Evolutionary conservation across 78 protist species (phyloP).

Genomic region (Isochrysis galbana): DNA sequence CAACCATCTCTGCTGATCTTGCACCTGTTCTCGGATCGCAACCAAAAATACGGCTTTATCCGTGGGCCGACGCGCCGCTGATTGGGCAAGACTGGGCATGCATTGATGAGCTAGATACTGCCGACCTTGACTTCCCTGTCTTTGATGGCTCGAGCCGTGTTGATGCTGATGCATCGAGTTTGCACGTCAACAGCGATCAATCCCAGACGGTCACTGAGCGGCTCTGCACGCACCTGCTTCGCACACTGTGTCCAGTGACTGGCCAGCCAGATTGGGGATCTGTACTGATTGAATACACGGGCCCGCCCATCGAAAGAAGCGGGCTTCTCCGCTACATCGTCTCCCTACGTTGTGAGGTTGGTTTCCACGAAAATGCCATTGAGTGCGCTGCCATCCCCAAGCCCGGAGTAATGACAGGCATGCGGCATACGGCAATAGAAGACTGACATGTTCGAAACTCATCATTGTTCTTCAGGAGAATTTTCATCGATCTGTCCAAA

Average conservation of each 20-base stretch:
- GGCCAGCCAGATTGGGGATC: slow-evolving; percentile 19
- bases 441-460: no score
- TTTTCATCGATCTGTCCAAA: not conserved
- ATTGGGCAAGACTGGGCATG: not conserved
- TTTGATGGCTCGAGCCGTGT: no score
- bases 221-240: not conserved
- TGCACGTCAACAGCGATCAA: no score
- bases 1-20: not conserved
- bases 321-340: not conserved
- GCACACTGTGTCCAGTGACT: slow-evolving; percentile 5
- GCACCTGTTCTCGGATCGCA: no score
- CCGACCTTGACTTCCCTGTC: no score
- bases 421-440: no score
- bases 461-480: no score
- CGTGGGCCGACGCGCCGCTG: not conserved
- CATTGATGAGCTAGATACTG: not conserved
- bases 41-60: not conserved
- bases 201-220: not conserved
- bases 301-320: not conserved
- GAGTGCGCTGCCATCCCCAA: no score
- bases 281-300: not conserved
- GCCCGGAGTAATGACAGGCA: no score
- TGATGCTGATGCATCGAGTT: no score
- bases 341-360: not conserved
- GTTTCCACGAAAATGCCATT: not conserved